Evolutionary conservation across 2,329 filamentous ascomycete species (phyloP).

Genomic region (Rugonectria rugulosa): DNA sequence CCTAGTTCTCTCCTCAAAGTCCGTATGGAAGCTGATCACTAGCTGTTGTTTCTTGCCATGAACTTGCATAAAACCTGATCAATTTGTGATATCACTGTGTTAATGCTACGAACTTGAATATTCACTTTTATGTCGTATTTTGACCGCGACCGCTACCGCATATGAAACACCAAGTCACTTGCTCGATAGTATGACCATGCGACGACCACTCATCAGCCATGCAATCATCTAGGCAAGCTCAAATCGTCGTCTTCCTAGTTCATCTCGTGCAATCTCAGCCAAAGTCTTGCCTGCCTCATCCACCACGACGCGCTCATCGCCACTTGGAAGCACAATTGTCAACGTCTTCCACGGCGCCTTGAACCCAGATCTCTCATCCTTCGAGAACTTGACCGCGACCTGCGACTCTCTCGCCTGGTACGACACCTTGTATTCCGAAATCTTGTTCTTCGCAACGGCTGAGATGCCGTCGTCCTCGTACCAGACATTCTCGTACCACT

Average conservation of each 20-base stretch:
- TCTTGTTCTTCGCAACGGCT: slow-evolving; percentile 38
- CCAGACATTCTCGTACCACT: slow-evolving; percentile 43
- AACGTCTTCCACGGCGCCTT: slow-evolving; percentile 45
- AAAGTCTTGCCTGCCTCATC: slow-evolving; percentile 1
- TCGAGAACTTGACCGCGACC: slow-evolving; percentile 39
- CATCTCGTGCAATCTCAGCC: neutral
- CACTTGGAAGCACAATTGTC: slow-evolving; percentile 42
- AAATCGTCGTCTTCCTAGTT: slow-evolving; percentile 3
- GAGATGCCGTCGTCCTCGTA: slow-evolving; percentile 51
- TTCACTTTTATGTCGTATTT: too few species aligned
- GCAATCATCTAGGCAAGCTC: slow-evolving; percentile 1
- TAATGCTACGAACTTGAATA: too few species aligned
- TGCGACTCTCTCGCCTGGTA: slow-evolving; percentile 33
- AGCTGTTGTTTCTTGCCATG: too few species aligned
- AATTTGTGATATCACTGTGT: too few species aligned
- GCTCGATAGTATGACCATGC: too few species aligned
- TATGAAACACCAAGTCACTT: too few species aligned
- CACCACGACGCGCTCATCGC: slow-evolving; percentile 33
- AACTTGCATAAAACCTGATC: too few species aligned
- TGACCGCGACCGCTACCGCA: too few species aligned
- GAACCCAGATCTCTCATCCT: slow-evolving; percentile 44
- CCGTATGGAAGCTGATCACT: too few species aligned
- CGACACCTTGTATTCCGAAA: slow-evolving; percentile 43
- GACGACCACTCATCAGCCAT: too few species aligned
- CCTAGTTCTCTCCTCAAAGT: too few species aligned